phyloP scores from a whole-genome alignment of 148 eudicot genomes.

The Gaultheria prostrata region DNA sequence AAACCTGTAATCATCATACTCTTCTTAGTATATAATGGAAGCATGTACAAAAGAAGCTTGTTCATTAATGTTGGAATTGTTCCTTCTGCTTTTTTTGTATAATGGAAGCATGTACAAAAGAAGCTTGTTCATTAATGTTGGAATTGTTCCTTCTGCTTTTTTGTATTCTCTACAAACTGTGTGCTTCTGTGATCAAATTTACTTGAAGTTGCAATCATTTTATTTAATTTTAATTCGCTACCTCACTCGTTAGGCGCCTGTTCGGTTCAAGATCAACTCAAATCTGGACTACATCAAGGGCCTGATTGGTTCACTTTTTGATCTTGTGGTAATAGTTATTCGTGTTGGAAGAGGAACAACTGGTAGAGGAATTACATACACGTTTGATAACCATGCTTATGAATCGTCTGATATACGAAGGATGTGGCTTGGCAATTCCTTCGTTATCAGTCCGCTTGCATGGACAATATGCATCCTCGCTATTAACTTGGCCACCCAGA shows the following conservation, averaged over 20 bases:
- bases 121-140: slow-evolving; percentile 3
- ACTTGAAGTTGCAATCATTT: neutral
- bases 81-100: neutral
- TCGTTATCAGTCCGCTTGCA: too few relatives aligned
- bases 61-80: neutral
- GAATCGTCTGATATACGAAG: too few relatives aligned
- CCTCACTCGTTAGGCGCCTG: neutral
- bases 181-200: neutral
- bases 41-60: slow-evolving; percentile 17
- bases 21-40: slow-evolving; percentile 14
- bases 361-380: too few relatives aligned
- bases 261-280: too few relatives aligned
- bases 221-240: neutral
- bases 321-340: too few relatives aligned
- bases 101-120: slow-evolving; percentile 16
- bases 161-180: neutral
- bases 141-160: neutral
- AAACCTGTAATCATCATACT: neutral
- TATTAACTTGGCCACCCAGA: too few relatives aligned
- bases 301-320: too few relatives aligned
- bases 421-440: too few relatives aligned
- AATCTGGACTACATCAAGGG: too few relatives aligned
- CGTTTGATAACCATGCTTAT: too few relatives aligned
- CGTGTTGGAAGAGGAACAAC: too few relatives aligned
- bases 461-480: too few relatives aligned